Evolutionary conservation across 2,329 filamentous ascomycete genomes (phyloP), one percentile per base, ranked within the genome.

Genomic region (Calonectria multiphialidica): DNA sequence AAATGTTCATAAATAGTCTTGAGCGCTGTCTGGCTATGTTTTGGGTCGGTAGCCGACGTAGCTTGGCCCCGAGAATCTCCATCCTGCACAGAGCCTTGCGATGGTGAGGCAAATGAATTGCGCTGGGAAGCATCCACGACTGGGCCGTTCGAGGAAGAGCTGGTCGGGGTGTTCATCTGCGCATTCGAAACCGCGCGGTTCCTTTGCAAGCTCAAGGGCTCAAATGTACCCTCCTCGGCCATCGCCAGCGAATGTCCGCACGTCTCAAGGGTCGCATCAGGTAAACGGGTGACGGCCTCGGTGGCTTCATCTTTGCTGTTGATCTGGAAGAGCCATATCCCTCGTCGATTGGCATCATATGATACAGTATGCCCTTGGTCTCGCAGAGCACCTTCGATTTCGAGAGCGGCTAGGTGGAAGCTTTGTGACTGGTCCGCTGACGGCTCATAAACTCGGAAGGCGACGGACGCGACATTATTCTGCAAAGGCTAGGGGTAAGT

Each of bases 401-500:
- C 88, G 74, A 88, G 84, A 21, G 86, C 86, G 59, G 83, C 83
- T 62, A 86, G 85, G 45, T 84, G 84, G 77, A 88, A 87, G 72
- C 81, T 82, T 44, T 86, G 83, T 23, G 85, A 82, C 42, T 85
- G 82, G 47, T 88, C 83, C 70, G 83, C 75, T 45, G 84, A 80
- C 25, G 87, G 86, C 73, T 90, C 87, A 81, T 91, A 91, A 72
- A 90, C 85, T 76, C 87, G 88, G 81, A 88, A 92, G 71, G 81
- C 82, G 77, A 92, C 82, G 64, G 87, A 88, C 59, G 88, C 86
- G 77, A 91, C 88, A 79, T 90, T 90, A 82, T 87, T 90, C 90
- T 91, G 75, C 2, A 55, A 59, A 62, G 61, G 77, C 72, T 63
- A 59, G 35, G 33, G 45, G 74, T 79, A 35, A 81, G 75, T 13